These are phyloP conservation scores for Saccharum officinarum DNA, from an alignment of 176 grass and related monocot species.

Conservation along the genomic window DNA sequence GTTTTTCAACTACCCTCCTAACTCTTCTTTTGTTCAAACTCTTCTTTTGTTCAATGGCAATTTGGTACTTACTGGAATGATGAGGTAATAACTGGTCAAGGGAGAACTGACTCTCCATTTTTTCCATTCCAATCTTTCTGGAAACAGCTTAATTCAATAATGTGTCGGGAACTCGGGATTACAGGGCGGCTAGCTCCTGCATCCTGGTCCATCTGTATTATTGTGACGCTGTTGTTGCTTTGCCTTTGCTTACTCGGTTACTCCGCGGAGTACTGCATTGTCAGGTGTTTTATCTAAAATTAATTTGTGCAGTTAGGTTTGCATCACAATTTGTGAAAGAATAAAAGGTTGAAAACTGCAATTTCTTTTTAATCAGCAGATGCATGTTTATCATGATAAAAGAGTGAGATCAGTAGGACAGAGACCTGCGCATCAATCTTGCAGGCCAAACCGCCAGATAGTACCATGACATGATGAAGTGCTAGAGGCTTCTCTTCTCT, in stretches of 20 bases:
- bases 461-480: neutral
- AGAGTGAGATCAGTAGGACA: neutral
- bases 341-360: neutral
- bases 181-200: neutral
- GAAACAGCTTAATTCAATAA: neutral
- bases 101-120: neutral
- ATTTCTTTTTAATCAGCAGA: neutral
- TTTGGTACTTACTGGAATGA: neutral
- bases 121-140: neutral
- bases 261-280: too few relatives aligned
- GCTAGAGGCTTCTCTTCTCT: neutral
- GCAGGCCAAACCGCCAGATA: neutral
- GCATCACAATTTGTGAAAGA: neutral
- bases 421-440: neutral
- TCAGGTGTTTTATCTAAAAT: neutral
- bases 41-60: neutral
- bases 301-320: neutral
- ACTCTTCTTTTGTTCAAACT: neutral
- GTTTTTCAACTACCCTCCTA: neutral
- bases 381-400: constrained; percentile 14
- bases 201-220: neutral
- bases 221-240: neutral
- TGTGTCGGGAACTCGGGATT: neutral
- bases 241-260: neutral
- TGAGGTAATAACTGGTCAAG: neutral